Conservation (phyloP, 352 stramenopile genomes). For the Phytopythium oedochilum region DNA sequence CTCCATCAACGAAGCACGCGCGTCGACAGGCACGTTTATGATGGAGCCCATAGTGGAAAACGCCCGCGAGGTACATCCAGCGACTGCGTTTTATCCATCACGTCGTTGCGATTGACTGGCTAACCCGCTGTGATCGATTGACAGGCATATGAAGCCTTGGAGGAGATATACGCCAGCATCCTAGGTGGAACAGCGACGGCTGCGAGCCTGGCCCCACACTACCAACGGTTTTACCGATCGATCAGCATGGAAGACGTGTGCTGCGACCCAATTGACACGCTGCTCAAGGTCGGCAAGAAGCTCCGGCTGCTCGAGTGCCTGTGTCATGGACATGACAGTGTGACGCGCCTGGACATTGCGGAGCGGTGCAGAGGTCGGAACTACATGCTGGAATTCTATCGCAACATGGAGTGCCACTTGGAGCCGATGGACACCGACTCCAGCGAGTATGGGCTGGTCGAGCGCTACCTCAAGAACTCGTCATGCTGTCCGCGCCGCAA, state of each 20-base stretch:
- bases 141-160: conserved; percentile 29
- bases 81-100: not conserved
- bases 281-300: conserved; percentile 31
- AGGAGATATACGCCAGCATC: conserved; percentile 26
- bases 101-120: not conserved
- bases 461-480: conserved; percentile 38
- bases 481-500: conserved; percentile 29
- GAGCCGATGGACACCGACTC: conserved; percentile 15
- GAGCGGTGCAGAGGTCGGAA: conserved; percentile 16
- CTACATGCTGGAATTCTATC: conserved; percentile 32
- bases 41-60: not conserved
- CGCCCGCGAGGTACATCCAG: not conserved
- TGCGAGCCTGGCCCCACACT: conserved; percentile 17
- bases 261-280: conserved; percentile 27
- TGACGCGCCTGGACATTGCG: conserved; percentile 18
- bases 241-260: conserved; percentile 20
- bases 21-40: not conserved
- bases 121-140: not conserved
- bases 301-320: conserved; percentile 27
- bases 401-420: conserved; percentile 19
- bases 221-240: conserved; percentile 29
- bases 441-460: conserved; percentile 22
- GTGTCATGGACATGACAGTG: conserved; percentile 10
- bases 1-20: not conserved
- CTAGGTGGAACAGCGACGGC: conserved; percentile 10